A percentile compares a stretch with the other conserved stretches of the same genome.
Evolutionary conservation across 306 rosid genomes (phyloP).

Genomic region (Vigna angularis): DNA sequence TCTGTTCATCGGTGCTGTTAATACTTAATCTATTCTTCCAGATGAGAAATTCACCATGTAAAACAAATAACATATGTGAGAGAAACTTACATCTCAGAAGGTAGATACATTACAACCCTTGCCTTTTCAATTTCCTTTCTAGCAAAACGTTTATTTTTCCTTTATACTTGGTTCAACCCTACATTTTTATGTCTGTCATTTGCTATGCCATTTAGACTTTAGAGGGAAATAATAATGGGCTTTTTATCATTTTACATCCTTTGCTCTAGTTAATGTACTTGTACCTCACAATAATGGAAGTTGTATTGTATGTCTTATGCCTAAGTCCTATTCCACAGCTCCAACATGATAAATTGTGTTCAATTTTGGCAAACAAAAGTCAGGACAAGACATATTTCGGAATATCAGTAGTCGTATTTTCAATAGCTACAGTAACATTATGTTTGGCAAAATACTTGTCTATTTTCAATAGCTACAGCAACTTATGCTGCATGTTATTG

Average conservation of each 20-base stretch:
- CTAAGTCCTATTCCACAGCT: constrained; percentile 1
- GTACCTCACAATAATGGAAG: background rate
- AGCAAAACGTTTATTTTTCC: background rate
- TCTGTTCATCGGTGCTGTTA: constrained; percentile 11
- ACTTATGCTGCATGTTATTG: background rate
- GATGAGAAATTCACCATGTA: constrained; percentile 8
- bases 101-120: constrained; percentile 4
- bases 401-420: background rate
- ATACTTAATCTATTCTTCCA: background rate
- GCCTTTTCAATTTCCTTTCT: background rate
- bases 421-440: background rate
- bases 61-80: background rate
- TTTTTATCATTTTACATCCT: background rate
- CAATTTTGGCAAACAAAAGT: background rate
- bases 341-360: constrained; percentile 2
- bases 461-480: background rate
- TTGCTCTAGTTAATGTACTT: background rate
- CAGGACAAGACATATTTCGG: background rate
- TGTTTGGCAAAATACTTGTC: background rate
- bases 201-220: constrained; percentile 29
- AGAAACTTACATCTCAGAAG: constrained; percentile 4
- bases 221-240: background rate
- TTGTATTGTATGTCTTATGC: background rate
- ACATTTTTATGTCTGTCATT: constrained; percentile 12
- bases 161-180: background rate